phyloP scores from a whole-genome alignment of 2,329 filamentous ascomycete species.

The Aspergillus sp. region DNA sequence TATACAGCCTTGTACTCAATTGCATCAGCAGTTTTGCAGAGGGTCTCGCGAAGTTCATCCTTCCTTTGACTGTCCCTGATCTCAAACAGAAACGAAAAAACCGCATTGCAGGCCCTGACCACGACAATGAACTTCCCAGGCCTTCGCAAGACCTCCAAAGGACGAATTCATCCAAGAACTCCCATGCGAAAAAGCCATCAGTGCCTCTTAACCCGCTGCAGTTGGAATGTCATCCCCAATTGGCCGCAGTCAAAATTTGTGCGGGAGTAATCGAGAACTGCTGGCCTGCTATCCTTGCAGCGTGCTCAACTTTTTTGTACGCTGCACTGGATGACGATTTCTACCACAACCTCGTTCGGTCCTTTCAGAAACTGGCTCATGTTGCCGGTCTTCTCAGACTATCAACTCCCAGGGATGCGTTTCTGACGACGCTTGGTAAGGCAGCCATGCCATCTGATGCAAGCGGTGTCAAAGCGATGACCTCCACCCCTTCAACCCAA shows the following conservation, averaged over 20 bases:
- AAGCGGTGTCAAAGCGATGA: slow-evolving; percentile 19
- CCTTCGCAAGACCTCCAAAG: slow-evolving; percentile 30
- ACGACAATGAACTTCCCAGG: slow-evolving; percentile 33
- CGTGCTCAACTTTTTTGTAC: slow-evolving; percentile 92
- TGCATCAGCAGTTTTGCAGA: slow-evolving; percentile 91
- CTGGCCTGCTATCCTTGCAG: slow-evolving; percentile 93
- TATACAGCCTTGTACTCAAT: slow-evolving; percentile 83
- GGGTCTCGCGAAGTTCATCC: slow-evolving; percentile 85
- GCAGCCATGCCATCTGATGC: slow-evolving; percentile 82
- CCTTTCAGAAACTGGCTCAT: slow-evolving; percentile 93
- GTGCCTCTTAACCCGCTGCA: slow-evolving; percentile 77
- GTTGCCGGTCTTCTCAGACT: slow-evolving; percentile 86
- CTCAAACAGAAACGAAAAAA: slow-evolving; percentile 50
- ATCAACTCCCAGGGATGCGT: slow-evolving; percentile 84
- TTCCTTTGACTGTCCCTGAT: slow-evolving; percentile 86
- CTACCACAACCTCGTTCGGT: slow-evolving; percentile 86
- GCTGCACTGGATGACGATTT: slow-evolving; percentile 89
- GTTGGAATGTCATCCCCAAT: slow-evolving; percentile 69
- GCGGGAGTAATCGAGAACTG: slow-evolving; percentile 84
- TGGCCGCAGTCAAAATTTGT: slow-evolving; percentile 70
- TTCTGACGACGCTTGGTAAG: slow-evolving; percentile 90
- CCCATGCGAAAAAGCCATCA: slow-evolving; percentile 26
- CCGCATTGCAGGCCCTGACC: slow-evolving; percentile 35
- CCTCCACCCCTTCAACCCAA: slow-evolving; percentile 19
- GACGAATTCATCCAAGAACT: slow-evolving; percentile 28